Evolutionary conservation across 2,329 filamentous ascomycete species (phyloP), one percentile per base, ranked within the genome.

Genomic region (Rhynchosporium secalis): DNA sequence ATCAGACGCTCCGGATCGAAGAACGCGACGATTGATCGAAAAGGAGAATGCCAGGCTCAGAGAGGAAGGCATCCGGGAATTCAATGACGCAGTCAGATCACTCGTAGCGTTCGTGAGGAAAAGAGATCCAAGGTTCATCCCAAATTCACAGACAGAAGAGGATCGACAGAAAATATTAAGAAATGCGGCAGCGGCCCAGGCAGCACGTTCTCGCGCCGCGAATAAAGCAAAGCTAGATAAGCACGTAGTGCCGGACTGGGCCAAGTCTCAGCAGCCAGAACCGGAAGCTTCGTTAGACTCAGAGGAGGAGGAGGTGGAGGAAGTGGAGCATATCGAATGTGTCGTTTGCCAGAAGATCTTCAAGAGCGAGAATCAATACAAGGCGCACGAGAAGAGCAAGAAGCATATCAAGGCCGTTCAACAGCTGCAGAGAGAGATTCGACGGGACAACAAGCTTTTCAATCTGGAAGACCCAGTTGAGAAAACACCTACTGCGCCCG

Each of bases 311-410:
- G 83, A 84, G 47, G 67, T 72, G 65, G 83, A 88, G 67, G 83
- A 84, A 49, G 67, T 72, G 65, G 83, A 88, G 67, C 78, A 86
- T 36, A 83, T 91, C 58, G 87, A 87, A 70, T 98, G 95, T 73
- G 83, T 89, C 2, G 84, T 86, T 4, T 98, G 95, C 75, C 83
- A 86, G 68, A 91, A 90, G 68, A 82, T 78, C 0, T 99, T 98
- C 77, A 85, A 97, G 76, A 98, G 93, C 71, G 90, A 96, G 73
- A 92, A 92, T 68, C 94, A 98, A 72, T 92, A 90, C 64, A 87
- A 96, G 71, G 88, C 90, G 3, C 95, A 99, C 71, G 93, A 97
- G 77, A 92, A 89, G 78, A 98, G 94, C 80, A 99, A 96, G 75
- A 99, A 98, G 76, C 95, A 99, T 72, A 77, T 88, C 65, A 98